phyloP scores from a whole-genome alignment of 345 rosid genomes.

The Gossypium rotundifolium region DNA sequence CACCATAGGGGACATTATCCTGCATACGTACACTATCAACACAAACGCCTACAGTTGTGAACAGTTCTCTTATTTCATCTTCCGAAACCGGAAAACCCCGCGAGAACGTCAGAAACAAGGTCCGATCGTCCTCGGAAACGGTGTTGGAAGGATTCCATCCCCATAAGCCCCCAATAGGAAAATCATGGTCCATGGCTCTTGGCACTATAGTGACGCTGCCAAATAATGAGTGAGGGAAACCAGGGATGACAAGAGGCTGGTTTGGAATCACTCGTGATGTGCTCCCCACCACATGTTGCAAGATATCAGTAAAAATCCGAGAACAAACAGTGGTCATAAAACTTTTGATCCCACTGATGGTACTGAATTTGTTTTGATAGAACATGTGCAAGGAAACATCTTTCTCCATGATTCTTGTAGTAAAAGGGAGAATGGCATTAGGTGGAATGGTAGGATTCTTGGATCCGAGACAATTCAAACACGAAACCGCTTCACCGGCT shows the following conservation, averaged over 20 bases:
- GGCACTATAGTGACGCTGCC: constrained; percentile 27
- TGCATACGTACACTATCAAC: constrained; percentile 35
- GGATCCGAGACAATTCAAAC: constrained; percentile 22
- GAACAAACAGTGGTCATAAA: constrained; percentile 31
- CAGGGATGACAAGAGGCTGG: constrained; percentile 23
- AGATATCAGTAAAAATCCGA: constrained; percentile 33
- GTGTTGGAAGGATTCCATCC: constrained; percentile 24
- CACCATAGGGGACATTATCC: constrained; percentile 7
- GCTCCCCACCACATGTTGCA: constrained; percentile 10
- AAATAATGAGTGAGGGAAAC: constrained; percentile 40
- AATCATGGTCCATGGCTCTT: constrained; percentile 6
- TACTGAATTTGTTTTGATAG: constrained; percentile 22
- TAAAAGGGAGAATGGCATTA: constrained; percentile 17
- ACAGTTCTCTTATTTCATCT: constrained; percentile 36
- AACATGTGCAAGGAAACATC: constrained; percentile 24
- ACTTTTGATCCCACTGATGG: constrained; percentile 35
- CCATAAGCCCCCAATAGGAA: constrained; percentile 31
- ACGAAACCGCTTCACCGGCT: constrained; percentile 27
- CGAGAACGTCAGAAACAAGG: constrained; percentile 43
- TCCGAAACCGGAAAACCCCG: constrained; percentile 37
- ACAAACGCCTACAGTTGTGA: constrained; percentile 21
- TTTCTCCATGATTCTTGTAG: constrained; percentile 22
- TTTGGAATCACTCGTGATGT: neutral
- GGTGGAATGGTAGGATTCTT: neutral
- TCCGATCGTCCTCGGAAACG: constrained; percentile 31